phyloP scores from a whole-genome alignment of 2,329 filamentous ascomycete species.

The Ophiostoma ulmi region DNA sequence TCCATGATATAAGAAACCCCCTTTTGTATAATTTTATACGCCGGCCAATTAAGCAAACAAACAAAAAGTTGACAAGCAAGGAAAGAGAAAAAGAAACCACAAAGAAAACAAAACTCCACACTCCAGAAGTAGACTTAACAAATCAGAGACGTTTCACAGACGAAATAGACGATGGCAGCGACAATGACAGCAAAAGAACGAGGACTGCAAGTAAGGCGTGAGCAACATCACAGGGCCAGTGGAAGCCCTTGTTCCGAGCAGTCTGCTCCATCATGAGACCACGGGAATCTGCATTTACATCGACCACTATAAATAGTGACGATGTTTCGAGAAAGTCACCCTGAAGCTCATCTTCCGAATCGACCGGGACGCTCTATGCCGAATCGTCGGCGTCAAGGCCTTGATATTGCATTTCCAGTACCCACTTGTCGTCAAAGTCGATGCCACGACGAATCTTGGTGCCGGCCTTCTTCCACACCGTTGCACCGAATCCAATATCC shows the following conservation, averaged over 20 bases:
- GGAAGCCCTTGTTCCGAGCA: neutral
- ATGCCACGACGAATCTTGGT: conserved; percentile 77
- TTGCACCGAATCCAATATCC: conserved; percentile 78
- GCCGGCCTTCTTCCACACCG: conserved; percentile 79
- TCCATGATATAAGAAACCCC: neutral
- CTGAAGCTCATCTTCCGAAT: neutral
- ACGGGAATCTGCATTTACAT: too few relatives aligned
- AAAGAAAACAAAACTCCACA: neutral
- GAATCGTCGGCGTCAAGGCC: conserved; percentile 19
- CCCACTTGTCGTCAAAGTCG: conserved; percentile 84
- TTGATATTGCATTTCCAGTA: conserved; percentile 58
- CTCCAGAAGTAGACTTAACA: neutral
- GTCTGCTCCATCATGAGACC: neutral
- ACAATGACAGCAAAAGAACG: neutral
- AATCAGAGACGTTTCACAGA: neutral
- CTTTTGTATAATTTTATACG: neutral
- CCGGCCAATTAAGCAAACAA: neutral
- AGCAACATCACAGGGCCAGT: neutral
- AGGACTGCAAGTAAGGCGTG: neutral
- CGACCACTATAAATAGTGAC: too few relatives aligned
- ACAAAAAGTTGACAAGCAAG: neutral
- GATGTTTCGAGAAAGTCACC: neutral
- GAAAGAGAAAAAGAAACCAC: neutral
- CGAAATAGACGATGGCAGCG: neutral
- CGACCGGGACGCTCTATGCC: neutral